These are phyloP conservation scores for Rhizopogon vesiculosus DNA, from an alignment of 768 basidiomycete genomes.

Conservation along the genomic window DNA sequence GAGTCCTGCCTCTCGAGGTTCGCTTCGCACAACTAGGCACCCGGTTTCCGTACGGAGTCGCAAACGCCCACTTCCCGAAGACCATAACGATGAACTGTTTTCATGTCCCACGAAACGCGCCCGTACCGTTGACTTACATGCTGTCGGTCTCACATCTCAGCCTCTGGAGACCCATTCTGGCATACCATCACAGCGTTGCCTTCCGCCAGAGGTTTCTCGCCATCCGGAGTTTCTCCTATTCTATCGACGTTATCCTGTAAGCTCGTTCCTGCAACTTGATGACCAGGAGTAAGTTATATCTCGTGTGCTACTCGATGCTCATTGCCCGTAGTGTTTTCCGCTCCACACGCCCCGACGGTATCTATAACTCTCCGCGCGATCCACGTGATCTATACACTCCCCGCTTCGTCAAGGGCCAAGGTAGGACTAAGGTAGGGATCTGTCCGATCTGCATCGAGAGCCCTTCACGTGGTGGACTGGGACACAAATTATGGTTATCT, in stretches of 20 bases:
- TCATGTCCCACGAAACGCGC: neutral
- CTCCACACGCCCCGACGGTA: constrained; percentile 33
- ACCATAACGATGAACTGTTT: neutral
- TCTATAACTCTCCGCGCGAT: constrained; percentile 55
- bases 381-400: constrained; percentile 74
- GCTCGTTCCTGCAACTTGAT: constrained; percentile 44
- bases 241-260: constrained; percentile 68
- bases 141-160: neutral
- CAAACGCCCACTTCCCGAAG: neutral
- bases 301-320: neutral
- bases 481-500: constrained; percentile 62
- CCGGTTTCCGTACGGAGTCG: neutral
- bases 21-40: neutral
- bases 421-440: constrained; percentile 63
- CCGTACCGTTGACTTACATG: neutral
- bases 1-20: neutral
- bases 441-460: constrained; percentile 75
- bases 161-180: neutral
- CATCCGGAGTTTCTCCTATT: constrained; percentile 52
- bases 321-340: constrained; percentile 11
- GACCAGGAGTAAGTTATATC: constrained; percentile 33
- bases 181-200: constrained; percentile 33
- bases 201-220: constrained; percentile 46
- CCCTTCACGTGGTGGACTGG: constrained; percentile 55
- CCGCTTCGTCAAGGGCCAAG: constrained; percentile 68